Evolutionary conservation across 345 rosid genomes (phyloP).

Genomic region (Noccaea bulbosa): DNA sequence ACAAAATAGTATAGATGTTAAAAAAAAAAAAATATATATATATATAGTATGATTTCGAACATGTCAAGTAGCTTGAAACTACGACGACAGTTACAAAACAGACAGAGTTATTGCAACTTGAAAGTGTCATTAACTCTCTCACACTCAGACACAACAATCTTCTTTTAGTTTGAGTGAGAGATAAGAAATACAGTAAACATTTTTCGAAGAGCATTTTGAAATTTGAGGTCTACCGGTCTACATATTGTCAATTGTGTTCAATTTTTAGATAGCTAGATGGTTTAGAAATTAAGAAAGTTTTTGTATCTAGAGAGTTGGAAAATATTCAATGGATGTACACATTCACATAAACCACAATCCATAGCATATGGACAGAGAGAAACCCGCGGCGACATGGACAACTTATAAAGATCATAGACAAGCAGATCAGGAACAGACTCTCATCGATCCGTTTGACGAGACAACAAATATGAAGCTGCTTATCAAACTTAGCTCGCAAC

Average conservation of each 20-base stretch:
- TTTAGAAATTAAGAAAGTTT: background rate
- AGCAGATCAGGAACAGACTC: too few species aligned
- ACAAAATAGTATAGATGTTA: too few species aligned
- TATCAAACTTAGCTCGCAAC: too few species aligned
- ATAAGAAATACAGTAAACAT: background rate
- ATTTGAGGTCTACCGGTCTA: background rate
- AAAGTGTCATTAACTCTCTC: constrained; percentile 13
- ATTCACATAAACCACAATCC: too few species aligned
- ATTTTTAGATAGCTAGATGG: background rate
- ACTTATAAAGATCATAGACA: too few species aligned
- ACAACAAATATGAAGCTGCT: too few species aligned
- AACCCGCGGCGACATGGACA: too few species aligned
- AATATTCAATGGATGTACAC: background rate
- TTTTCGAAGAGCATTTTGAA: background rate
- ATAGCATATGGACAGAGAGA: too few species aligned
- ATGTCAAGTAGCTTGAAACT: constrained; percentile 24
- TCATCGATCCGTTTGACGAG: too few species aligned
- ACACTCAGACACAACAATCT: constrained; percentile 4
- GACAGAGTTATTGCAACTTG: constrained; percentile 22
- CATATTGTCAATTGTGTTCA: background rate
- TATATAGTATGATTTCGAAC: background rate
- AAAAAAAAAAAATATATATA: too few species aligned
- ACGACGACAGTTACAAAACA: background rate
- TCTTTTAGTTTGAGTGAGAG: background rate
- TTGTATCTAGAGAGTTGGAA: background rate